Percentiles rank a stretch among this genome's conserved stretches.
These are phyloP conservation scores for Artemisia annua DNA, from an alignment of 129 eudicot species.

Conservation along the genomic window DNA sequence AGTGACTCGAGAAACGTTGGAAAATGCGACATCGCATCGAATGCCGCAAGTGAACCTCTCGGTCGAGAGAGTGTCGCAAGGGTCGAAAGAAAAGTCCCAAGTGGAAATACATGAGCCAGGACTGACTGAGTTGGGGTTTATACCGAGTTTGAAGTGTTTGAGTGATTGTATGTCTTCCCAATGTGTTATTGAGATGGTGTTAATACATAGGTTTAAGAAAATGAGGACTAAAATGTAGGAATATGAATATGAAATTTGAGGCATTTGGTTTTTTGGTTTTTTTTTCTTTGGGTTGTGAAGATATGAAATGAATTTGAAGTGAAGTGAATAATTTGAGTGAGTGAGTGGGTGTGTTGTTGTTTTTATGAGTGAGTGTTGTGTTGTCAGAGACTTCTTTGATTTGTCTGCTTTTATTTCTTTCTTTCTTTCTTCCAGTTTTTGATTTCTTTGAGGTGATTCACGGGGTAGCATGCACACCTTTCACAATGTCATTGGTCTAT, in stretches of 20 bases:
- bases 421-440: slow-evolving; percentile 8
- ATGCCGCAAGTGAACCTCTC: slow-evolving; percentile 77
- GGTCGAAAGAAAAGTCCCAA: slow-evolving; percentile 90
- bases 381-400: slow-evolving; percentile 19
- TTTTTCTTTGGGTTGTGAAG: neutral
- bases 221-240: neutral
- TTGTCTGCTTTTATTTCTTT: slow-evolving; percentile 30
- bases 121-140: slow-evolving; percentile 46
- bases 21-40: slow-evolving; percentile 55
- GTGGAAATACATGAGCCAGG: slow-evolving; percentile 77
- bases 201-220: slow-evolving; percentile 10
- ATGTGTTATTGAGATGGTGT: slow-evolving; percentile 48
- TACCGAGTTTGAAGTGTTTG: slow-evolving; percentile 47
- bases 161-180: slow-evolving; percentile 62
- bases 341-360: neutral
- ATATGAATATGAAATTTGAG: slow-evolving; percentile 2
- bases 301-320: neutral
- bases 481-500: slow-evolving; percentile 7
- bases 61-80: slow-evolving; percentile 66
- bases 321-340: neutral
- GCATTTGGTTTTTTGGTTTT: slow-evolving; percentile 10
- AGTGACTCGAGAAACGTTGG: slow-evolving; percentile 49
- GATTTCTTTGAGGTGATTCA: slow-evolving; percentile 22
- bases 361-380: slow-evolving; percentile 21
- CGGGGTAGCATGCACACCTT: slow-evolving; percentile 6